Evolutionary conservation across 352 stramenopile genomes (phyloP), one percentile per base, ranked within the genome.

Genomic region (Phytophthora europaea): DNA sequence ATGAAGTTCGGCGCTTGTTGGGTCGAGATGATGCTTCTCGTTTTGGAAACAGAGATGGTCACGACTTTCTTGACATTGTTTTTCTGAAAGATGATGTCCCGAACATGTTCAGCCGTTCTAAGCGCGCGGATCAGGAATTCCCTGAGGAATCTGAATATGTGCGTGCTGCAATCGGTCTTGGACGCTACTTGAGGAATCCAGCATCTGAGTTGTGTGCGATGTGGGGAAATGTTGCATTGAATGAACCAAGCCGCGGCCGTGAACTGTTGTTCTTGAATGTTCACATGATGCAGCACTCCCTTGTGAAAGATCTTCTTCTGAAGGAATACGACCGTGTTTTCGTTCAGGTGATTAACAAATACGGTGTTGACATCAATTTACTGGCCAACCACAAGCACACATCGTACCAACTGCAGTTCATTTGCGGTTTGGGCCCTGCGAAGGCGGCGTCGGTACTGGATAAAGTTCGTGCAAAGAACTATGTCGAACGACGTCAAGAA

Each of bases 31-130:
- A 93, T 61, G 87, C 84, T 5, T 81, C 81, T 61, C 86, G 86
- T 13, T 94, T 92, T 66, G 87, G 87, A 34, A 92, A 91, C 8
- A 78, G 82, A 15, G 87, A 97, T 61, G 88, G 88, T 7, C 87
- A 89, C 16, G 90, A 97, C 53, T 97, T 91, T 58, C 81, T 97
- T 40, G 89, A 97, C 55, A 94, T 97, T 73, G 83, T 92, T 8
- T 96, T 96, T 47, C 53, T 97, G 47, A 96, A 96, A 67, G 91
- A 97, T 72, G 91, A 97, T 62, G 91, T 96, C 8, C 77, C 91
- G 9, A 94, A 85, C 62, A 97, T 96, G 90, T 97, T 91, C 71
- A 95, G 88, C 40, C 81, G 87, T 51, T 97, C 91, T 0, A 95
- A 94, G 77, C 87, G 91, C 28, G 89, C 88, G 9, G 89, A 96